Evolutionary conservation across 352 stramenopile genomes (phyloP), one percentile per base, ranked within the genome.

Genomic region (Plasmopara muralis): DNA sequence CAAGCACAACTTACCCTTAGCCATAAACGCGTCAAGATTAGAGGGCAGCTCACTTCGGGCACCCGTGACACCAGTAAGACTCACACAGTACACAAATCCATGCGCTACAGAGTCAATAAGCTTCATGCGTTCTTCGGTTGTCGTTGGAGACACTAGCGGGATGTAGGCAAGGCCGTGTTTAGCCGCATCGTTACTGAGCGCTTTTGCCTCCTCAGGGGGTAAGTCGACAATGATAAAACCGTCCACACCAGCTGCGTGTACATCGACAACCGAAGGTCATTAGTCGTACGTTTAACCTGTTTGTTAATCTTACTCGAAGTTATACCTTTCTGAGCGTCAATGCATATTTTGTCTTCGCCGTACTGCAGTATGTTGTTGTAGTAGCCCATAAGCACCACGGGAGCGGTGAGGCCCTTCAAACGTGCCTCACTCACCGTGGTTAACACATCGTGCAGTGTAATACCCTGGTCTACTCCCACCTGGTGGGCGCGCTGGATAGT

Each of bases 181-280:
- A 43, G 87, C 81, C 50, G 93, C 96, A 30, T 92, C 80, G 31
- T 89, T 82, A 58, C 95, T 96, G 35, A 99, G 78, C 6, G 76
- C 68, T 31, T 82, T 77, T 13, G 84, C 95, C 66, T 98, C 96
- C 63, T 98, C 95, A 30, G 95, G 95, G 40, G 95, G 93, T 45
- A 99, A 62, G 74, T 99, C 97, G 9, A 99, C 97, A 30, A 99
- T 90, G 66, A 99, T 98, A 59, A 98, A 99, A 44, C 97, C 96
- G 70, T 98, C 93, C 25, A 95, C 92, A 15, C 93, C 95, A 57
- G 85, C 84, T 76, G 55, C 47, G 10, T 12, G 10, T 35, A 5
- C 31, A 35, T 35, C 10, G 6, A 35, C 31, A 25, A 25, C 20
- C 20, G 20, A 3, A 3, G 20, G 1, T 25, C 20, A 3, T 25